Evolutionary conservation across 2,329 filamentous ascomycete genomes (phyloP), one percentile per base, ranked within the genome.

Genomic region (Aspergillus sp.): DNA sequence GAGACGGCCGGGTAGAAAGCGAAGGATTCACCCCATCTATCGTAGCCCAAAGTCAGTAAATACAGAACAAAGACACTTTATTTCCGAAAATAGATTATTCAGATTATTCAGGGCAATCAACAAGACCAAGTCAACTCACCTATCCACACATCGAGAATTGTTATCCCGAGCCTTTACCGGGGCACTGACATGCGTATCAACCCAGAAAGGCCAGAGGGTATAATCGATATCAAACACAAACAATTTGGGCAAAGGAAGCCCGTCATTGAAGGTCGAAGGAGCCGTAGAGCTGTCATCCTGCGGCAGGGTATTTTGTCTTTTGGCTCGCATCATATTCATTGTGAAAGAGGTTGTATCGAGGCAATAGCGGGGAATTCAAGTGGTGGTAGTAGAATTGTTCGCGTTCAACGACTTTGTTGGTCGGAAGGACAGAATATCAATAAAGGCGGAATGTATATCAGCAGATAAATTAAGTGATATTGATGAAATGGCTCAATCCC

Each of bases 121-220:
- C 4, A 19, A 19, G 19, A 19, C 19, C 19, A 19, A 19, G 19
- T 19, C 39, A 28, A 42, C 51, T 30, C 61, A 71, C 70, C 61
- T 60, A 48, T 73, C 70, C 5, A 67, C 64, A 28, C 63, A 67
- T 46, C 68, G 68, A 27, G 69, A 69, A 49, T 71, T 71, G 48
- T 70, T 68, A 49, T 82, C 79, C 52, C 74, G 76, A 39, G 80
- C 73, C 50, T 82, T 83, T 39, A 95, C 70, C 0, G 90, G 90
- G 6, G 82, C 78, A 26, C 82, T 81, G 56, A 93, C 86, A 68
- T 96, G 90, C 4, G 90, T 95, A 72, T 97, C 93, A 1, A 95
- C 85, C 91, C 91, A 97, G 70, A 96, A 96, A 5, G 90, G 90
- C 93, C 91, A 97, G n/a, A 97, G 77, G 0, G 93, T 97, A 75